phyloP scores from a whole-genome alignment of 2,329 filamentous ascomycete genomes.

The Diplodia seriata region DNA sequence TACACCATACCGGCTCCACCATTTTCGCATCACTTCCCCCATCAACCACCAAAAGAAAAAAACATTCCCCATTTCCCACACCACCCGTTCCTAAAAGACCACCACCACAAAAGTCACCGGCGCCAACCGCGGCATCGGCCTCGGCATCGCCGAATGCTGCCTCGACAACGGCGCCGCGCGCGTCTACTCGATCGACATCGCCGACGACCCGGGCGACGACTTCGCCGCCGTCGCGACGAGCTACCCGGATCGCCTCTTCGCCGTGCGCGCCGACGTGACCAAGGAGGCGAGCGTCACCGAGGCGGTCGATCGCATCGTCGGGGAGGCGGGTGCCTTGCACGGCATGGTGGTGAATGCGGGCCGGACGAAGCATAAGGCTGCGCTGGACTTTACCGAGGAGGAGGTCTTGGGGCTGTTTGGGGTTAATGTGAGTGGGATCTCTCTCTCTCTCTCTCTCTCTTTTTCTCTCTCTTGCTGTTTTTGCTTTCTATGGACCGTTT shows the following conservation, averaged over 20 bases:
- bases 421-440: conserved; percentile 43
- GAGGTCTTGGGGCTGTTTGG: conserved; percentile 55
- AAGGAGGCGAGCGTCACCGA: conserved; percentile 54
- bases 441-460: too few species aligned
- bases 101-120: conserved; percentile 37
- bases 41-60: neutral
- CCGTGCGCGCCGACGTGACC: conserved; percentile 56
- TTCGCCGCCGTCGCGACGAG: conserved; percentile 49
- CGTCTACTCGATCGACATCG: conserved; percentile 58
- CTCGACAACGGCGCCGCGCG: conserved; percentile 53
- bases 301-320: conserved; percentile 55
- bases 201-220: conserved; percentile 50
- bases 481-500: neutral
- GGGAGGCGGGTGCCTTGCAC: conserved; percentile 54
- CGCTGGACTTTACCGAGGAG: conserved; percentile 58
- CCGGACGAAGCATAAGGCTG: conserved; percentile 60
- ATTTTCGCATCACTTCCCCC: conserved; percentile 35
- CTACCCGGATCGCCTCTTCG: conserved; percentile 51
- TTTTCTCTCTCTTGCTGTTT: neutral
- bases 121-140: conserved; percentile 50
- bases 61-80: neutral
- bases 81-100: conserved; percentile 36
- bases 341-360: conserved; percentile 61
- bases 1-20: neutral
- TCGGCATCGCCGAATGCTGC: conserved; percentile 57